phyloP scores from a whole-genome alignment of 345 rosid genomes.

The Citrus maxima region DNA sequence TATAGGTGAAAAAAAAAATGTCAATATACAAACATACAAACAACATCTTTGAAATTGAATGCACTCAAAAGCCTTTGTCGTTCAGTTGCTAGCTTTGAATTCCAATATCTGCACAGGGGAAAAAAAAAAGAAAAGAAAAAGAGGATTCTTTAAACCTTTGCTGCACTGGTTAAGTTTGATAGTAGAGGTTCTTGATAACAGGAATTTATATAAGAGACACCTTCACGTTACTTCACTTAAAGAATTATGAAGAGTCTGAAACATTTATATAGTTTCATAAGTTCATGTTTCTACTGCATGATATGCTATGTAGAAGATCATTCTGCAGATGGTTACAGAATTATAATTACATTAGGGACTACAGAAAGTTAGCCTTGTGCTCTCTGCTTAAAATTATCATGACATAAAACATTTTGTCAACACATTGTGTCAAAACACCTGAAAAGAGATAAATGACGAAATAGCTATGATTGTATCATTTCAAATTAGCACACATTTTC shows the following conservation, averaged over 20 bases:
- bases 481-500: neutral
- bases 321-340: neutral
- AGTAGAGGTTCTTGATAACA: neutral
- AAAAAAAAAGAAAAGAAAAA: neutral
- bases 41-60: constrained; percentile 63
- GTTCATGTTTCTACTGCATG: neutral
- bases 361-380: neutral
- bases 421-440: neutral
- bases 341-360: neutral
- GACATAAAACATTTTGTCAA: neutral
- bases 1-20: neutral
- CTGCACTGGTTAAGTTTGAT: neutral
- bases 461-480: neutral
- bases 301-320: neutral
- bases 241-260: neutral
- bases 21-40: constrained; percentile 59
- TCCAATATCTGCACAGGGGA: constrained; percentile 77
- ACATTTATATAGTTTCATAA: neutral
- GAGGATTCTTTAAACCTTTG: constrained; percentile 1
- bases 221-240: neutral
- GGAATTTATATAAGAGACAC: neutral
- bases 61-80: constrained; percentile 72
- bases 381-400: neutral
- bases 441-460: neutral
- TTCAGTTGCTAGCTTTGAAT: constrained; percentile 84